Evolutionary conservation across 352 stramenopile species (phyloP).

Genomic region (Globisporangium splendens): DNA sequence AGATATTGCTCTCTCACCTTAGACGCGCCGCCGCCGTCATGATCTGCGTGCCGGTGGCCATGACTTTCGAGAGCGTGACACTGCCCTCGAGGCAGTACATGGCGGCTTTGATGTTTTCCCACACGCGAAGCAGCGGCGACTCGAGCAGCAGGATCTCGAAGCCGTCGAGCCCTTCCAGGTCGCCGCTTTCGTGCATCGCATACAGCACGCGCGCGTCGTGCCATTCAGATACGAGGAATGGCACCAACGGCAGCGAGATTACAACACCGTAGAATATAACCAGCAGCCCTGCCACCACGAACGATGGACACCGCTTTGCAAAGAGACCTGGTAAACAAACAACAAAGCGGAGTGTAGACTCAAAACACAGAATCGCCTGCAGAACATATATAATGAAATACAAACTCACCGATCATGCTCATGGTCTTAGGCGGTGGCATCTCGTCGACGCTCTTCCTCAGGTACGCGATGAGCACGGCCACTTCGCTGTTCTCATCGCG

Average conservation of each 20-base stretch:
- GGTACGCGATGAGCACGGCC: constrained; percentile 52
- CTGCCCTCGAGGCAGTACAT: constrained; percentile 72
- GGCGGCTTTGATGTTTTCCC: constrained; percentile 65
- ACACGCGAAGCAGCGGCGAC: constrained; percentile 67
- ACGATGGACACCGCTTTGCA: constrained; percentile 62
- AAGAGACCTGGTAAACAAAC: constrained; percentile 30
- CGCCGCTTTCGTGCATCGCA: constrained; percentile 28
- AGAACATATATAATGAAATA: constrained; percentile 6
- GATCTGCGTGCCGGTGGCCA: constrained; percentile 59
- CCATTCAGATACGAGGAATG: constrained; percentile 51
- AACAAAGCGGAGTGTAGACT: not conserved
- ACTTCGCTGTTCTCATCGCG: constrained; percentile 42
- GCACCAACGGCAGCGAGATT: constrained; percentile 47
- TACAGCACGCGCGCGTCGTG: constrained; percentile 31
- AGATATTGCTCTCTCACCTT: constrained; percentile 28
- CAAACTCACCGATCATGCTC: constrained; percentile 24
- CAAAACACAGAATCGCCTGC: not conserved
- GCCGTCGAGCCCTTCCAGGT: constrained; percentile 49
- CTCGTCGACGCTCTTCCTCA: constrained; percentile 55
- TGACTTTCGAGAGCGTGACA: constrained; percentile 52
- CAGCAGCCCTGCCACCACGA: constrained; percentile 41
- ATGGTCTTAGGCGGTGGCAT: constrained; percentile 45
- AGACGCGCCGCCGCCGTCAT: constrained; percentile 44
- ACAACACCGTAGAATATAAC: constrained; percentile 45
- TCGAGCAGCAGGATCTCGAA: constrained; percentile 66